Conservation (phyloP, 164 flowering plant species). For the Hamamelis virginiana region DNA sequence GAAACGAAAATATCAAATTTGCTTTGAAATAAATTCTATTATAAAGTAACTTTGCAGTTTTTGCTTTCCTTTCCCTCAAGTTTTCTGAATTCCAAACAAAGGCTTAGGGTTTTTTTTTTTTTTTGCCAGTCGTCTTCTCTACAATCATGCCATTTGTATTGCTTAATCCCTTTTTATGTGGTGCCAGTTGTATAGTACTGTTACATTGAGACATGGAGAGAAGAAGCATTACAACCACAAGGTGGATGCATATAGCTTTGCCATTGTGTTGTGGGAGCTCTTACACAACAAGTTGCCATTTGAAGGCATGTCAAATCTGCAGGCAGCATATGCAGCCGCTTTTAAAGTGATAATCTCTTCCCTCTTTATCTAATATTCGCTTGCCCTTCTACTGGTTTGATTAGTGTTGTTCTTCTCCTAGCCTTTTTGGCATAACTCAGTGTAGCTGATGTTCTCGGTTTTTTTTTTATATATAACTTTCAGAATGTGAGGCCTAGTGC, state of each 20-base stretch:
- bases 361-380: neutral
- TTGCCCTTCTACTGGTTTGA: neutral
- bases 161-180: neutral
- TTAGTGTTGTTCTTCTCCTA: neutral
- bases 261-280: slow-evolving; percentile 92
- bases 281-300: slow-evolving; percentile 80
- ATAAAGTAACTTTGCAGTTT: no score
- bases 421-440: neutral
- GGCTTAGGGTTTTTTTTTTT: neutral
- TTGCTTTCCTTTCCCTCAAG: no score
- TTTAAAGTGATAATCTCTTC: slow-evolving; percentile 54
- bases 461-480: slow-evolving; percentile 14
- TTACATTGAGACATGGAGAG: slow-evolving; percentile 89
- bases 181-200: slow-evolving; percentile 84
- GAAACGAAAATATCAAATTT: no score
- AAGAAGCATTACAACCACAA: slow-evolving; percentile 94
- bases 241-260: slow-evolving; percentile 90
- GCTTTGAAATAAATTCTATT: no score
- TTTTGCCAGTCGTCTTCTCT: no score
- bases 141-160: neutral
- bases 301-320: slow-evolving; percentile 96
- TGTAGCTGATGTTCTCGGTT: slow-evolving; percentile 6
- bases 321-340: slow-evolving; percentile 95
- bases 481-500: slow-evolving; percentile 92
- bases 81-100: no score